phyloP scores from a whole-genome alignment of 768 basidiomycete genomes.

The Crucibulum laeve region DNA sequence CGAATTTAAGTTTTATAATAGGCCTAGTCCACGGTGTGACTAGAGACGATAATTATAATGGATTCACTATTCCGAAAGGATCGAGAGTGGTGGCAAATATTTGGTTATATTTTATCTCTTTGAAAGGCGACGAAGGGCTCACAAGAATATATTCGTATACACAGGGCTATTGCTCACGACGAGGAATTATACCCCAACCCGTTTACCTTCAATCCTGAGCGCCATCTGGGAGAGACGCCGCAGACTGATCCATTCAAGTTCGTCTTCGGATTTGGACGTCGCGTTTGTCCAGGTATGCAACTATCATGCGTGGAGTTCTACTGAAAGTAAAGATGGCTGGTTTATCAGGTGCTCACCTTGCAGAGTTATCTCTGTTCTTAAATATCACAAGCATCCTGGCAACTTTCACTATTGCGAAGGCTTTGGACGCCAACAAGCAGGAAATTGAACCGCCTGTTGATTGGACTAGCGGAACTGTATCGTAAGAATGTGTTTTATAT shows the following conservation, averaged over 20 bases:
- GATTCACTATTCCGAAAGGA: slow-evolving; percentile 29
- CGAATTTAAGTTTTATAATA: slow-evolving; percentile 5
- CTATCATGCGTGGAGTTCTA: background rate
- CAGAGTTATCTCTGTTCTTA: background rate
- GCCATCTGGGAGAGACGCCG: slow-evolving; percentile 8
- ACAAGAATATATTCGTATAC: background rate
- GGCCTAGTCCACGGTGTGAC: slow-evolving; percentile 22
- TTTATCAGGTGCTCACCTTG: background rate
- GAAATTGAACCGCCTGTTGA: background rate
- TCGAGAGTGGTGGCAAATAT: slow-evolving; percentile 23
- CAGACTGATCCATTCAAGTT: background rate
- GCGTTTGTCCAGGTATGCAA: no score
- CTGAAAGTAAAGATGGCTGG: background rate
- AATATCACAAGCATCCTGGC: background rate
- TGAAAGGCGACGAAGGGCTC: slow-evolving; percentile 2
- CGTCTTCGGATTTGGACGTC: background rate
- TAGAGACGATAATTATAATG: slow-evolving; percentile 26
- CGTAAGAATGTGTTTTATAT: no score
- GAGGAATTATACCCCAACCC: slow-evolving; percentile 31
- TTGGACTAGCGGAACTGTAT: no score
- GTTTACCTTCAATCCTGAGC: slow-evolving; percentile 26
- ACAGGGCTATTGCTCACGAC: slow-evolving; percentile 30
- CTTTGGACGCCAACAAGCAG: background rate
- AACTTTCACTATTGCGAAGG: background rate
- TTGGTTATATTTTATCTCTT: slow-evolving; percentile 15